A percentile compares a stretch with the other conserved stretches of the same genome.
Conservation (phyloP, 768 basidiomycete species). For the Macrolepiota dolichaula region DNA sequence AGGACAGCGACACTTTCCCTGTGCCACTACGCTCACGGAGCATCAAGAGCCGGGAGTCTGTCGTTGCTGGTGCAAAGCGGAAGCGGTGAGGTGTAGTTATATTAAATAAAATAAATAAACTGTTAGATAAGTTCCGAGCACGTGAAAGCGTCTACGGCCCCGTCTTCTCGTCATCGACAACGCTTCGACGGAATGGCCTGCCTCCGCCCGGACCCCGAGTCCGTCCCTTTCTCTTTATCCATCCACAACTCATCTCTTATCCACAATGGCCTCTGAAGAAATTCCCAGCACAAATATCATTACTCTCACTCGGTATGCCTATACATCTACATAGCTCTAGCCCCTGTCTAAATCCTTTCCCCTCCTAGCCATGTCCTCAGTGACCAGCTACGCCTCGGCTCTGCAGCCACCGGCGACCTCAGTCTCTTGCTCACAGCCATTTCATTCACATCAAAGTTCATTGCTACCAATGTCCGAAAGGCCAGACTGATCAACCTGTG, state of each 20-base stretch:
- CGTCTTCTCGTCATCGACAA: background rate
- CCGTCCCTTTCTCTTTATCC: constrained; percentile 12
- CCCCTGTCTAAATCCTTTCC: constrained; percentile 11
- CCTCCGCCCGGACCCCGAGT: constrained; percentile 7
- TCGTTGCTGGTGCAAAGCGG: constrained; percentile 54
- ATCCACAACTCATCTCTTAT: constrained; percentile 17
- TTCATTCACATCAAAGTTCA: constrained; percentile 95
- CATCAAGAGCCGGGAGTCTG: constrained; percentile 42
- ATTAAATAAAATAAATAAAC: constrained; percentile 8
- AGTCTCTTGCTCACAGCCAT: constrained; percentile 94
- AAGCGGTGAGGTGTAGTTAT: constrained; percentile 46
- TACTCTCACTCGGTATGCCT: constrained; percentile 81
- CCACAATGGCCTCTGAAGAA: constrained; percentile 53
- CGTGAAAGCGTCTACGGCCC: constrained; percentile 23
- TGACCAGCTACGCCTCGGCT: constrained; percentile 81
- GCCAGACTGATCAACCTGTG: constrained; percentile 97
- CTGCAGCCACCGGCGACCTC: constrained; percentile 86
- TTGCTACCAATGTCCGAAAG: constrained; percentile 95
- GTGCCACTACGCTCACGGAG: constrained; percentile 69
- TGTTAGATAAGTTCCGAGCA: constrained; percentile 25
- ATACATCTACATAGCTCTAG: background rate
- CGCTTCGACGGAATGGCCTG: constrained; percentile 2
- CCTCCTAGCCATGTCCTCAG: constrained; percentile 64
- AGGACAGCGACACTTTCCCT: constrained; percentile 73
- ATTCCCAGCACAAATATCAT: constrained; percentile 82